Evolutionary conservation across 179 eudicot genomes (phyloP), one percentile per base, ranked within the genome.

Genomic region (Dionaea muscipula): DNA sequence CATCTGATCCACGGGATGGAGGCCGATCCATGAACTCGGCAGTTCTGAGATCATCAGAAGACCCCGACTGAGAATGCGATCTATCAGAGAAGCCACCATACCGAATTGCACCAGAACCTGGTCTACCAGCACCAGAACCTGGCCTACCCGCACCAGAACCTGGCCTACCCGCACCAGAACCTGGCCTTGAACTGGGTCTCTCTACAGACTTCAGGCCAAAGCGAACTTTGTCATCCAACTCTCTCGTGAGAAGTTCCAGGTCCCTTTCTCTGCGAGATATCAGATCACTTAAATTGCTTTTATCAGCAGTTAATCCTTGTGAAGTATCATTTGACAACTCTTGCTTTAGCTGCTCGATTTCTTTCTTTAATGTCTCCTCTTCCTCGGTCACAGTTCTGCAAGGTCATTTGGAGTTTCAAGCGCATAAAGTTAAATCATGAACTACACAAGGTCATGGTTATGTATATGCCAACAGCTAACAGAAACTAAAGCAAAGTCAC

Each of bases 381-480:
- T 73, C 82, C 57, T 85, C 88, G 4, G 91, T 76, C 76, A 85
- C 94, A 33, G 82, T 69, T 82, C 96, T 85, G 80, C 48, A 70
- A 71, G 49, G 70, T 47, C 47, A 33, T 57, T 11, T 4, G 10
- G 35, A 0, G 10, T 31, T 31, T 31, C 35, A 31, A 4, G 35
- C 35, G n/a, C 1, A 6, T 31, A 31, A 11, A 11, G 5, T 4
- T 6, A 31, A 31, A 31, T 31, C 10, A 31, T 0, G 5, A 31
- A 6, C 35, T 31, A 11, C 35, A 31, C 35, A 6, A 31, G 5
- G 35, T n/a, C 35, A 31, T 31, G 35, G 35, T 11, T 31, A 31
- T 31, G 35, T 31, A 11, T 11, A 31, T n/a, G n/a, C n/a, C n/a
- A n/a, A n/a, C n/a, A n/a, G n/a, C n/a, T n/a, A n/a, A n/a, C n/a